Base-by-base conservation (phyloP, 2,329 filamentous ascomycete genomes). In the Nigrospora osmanthi region DNA sequence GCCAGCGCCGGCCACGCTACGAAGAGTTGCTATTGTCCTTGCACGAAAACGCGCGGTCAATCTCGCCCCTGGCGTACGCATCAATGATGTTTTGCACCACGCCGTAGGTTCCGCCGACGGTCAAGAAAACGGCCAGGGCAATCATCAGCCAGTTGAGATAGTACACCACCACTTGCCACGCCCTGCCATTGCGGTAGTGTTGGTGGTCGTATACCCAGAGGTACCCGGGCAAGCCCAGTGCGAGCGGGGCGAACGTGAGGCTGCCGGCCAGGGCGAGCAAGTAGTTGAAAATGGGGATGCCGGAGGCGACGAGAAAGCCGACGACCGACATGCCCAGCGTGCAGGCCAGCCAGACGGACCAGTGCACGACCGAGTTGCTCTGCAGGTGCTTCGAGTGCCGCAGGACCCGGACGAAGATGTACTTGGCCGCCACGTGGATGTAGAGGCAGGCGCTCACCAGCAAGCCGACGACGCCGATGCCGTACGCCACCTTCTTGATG, bases 401-500 rank as follows among this genome's bases (percentile, higher is more conserved):
- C 19, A 63, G 52, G 9, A 61, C 49, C 15, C 62, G 59, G 4
- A 65, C 60, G 42, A 64, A 62, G 3, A 64, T 44, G 43, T 59
- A 62, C 50, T 64, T 65, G 17, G 59, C 58, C 3, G 57, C 58
- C 10, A 61, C 55, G 48, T 63, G 61, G 35, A 56, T 49, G 44
- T 59, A 61, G 4, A 63, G 46, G 44, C 55, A 58, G 2, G 56
- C 57, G 34, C 52, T 56, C 35, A 81, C 71, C 30, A 76, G 60
- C 4, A 83, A 64, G 2, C 76, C 76, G 5, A 73, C 63, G 10
- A 82, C 57, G 3, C 70, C 80, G 38, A 83, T 66, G 3, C 79
- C 80, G 52, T 83, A 84, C 0, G 76, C 62, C 0, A 82, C 68
- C 57, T 78, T 81, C 63, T 83, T 82, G 51, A 83, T 65, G 0